Base-by-base conservation (phyloP, 306 rosid species). In the Arachis hypogaea region DNA sequence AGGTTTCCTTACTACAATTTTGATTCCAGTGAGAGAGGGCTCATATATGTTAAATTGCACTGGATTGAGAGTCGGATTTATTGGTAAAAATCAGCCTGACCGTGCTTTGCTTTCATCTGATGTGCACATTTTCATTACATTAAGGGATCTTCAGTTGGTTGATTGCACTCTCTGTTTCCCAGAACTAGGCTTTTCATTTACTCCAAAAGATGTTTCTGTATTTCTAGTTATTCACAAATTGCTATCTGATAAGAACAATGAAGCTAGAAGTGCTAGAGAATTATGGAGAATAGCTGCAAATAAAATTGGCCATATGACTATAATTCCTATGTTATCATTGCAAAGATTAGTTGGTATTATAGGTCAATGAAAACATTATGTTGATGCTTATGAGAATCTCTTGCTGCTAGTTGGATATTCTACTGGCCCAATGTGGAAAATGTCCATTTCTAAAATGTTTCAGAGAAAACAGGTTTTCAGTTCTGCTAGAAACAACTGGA, bases 221-320 rank as follows among this genome's bases (percentile, higher is more conserved):
- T 85, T 70, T 80, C 68, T 86, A 69, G 83, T 86, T 60, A 75
- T 91, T 9, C 66, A 59, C 68, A 76, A 78, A 67, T 49, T 82
- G 81, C 77, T 87, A 68, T 78, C 89, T 33, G 68, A 58, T 77
- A 82, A 79, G 62, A 75, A 67, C 75, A 82, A 55, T 58, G 71
- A 77, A 80, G 43, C 88, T 73, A 91, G 93, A 89, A 81, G 84
- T 89, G 94, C 82, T 68, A 82, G 86, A 82, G 89, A 89, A 65
- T 84, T 93, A 47, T 93, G 98, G 98, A 84, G 78, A 78, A 77
- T 89, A 81, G 94, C 92, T 74, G 90, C 98, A 60, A 86, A 73
- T 72, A 86, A 89, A 74, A 80, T 93, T 81, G 68, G 68, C 72
- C 81, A 28, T 38, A 66, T 73, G 83, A 82, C 72, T 64, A 65